A percentile compares a stretch with the other conserved stretches of the same genome.
phyloP scores from a whole-genome alignment of 306 rosid genomes.

The Rosa rugosa region DNA sequence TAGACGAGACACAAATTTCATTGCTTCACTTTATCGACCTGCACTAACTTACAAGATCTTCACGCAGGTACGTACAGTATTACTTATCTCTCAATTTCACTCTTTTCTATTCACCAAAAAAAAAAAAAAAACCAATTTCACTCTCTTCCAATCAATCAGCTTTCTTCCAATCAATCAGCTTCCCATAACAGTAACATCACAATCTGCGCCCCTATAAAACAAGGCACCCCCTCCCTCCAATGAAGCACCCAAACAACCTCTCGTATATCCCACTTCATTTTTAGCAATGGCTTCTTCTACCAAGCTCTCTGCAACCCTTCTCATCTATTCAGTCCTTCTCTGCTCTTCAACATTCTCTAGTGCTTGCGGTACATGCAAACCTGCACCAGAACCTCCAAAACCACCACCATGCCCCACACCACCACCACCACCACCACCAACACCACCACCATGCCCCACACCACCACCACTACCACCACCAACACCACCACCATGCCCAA shows the following conservation, averaged over 20 bases:
- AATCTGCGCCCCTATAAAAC: slow-evolving; percentile 39
- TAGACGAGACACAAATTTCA: background rate
- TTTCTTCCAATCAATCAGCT: slow-evolving; percentile 53
- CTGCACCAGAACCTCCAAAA: background rate
- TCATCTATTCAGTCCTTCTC: slow-evolving; percentile 49
- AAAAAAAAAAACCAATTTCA: background rate
- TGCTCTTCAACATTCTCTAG: slow-evolving; percentile 39
- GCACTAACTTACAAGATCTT: slow-evolving; percentile 36
- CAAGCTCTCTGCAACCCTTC: slow-evolving; percentile 43
- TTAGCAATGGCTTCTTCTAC: slow-evolving; percentile 28
- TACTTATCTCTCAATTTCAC: slow-evolving; percentile 16
- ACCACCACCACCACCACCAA: background rate
- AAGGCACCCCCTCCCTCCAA: slow-evolving; percentile 7
- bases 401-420: background rate
- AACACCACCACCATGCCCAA: background rate
- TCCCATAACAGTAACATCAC: slow-evolving; percentile 35
- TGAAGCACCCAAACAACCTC: slow-evolving; percentile 8
- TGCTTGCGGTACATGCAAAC: slow-evolving; percentile 38
- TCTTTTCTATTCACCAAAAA: too few relatives aligned
- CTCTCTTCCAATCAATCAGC: slow-evolving; percentile 54
- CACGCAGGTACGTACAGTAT: slow-evolving; percentile 38
- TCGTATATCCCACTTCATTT: background rate
- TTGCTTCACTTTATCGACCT: background rate
- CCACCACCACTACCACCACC: background rate
- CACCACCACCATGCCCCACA: background rate